Percentiles rank a stretch among this genome's conserved stretches.
phyloP scores from a whole-genome alignment of 495 filamentous ascomycete species.

The Penicillium bialowiezense region DNA sequence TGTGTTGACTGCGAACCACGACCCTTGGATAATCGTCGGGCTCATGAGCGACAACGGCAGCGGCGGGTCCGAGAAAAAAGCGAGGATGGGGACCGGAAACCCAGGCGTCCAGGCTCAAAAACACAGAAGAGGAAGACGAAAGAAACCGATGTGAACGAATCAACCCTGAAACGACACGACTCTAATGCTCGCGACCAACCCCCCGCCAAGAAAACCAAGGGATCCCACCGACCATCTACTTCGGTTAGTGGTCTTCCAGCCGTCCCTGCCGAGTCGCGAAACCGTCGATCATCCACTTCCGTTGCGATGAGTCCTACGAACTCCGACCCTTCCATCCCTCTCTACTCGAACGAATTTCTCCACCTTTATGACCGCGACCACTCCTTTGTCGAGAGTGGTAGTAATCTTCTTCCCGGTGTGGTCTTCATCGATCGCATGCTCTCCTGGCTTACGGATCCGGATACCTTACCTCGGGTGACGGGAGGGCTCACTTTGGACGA shows the following conservation, averaged over 20 bases:
- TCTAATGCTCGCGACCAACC: constrained; percentile 53
- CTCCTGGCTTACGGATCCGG: constrained; percentile 67
- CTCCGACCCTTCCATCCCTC: constrained; percentile 41
- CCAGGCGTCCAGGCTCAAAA: constrained; percentile 67
- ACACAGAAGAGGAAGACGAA: constrained; percentile 72
- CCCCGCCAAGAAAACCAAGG: constrained; percentile 72
- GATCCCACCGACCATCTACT: constrained; percentile 64
- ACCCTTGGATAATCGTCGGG: constrained; percentile 64
- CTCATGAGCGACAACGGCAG: constrained; percentile 68
- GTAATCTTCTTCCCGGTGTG: constrained; percentile 63
- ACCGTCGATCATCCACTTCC: constrained; percentile 48
- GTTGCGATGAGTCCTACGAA: constrained; percentile 53
- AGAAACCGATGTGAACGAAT: constrained; percentile 42
- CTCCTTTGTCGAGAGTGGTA: constrained; percentile 49
- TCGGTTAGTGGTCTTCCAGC: constrained; percentile 61
- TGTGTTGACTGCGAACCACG: constrained; percentile 85
- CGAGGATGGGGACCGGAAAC: constrained; percentile 57
- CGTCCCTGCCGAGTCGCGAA: constrained; percentile 47
- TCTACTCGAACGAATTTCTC: constrained; percentile 70
- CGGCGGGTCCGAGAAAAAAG: constrained; percentile 57
- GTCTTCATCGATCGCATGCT: constrained; percentile 64
- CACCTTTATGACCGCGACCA: constrained; percentile 63
- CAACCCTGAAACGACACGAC: constrained; percentile 45
- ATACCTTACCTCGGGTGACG: constrained; percentile 39
- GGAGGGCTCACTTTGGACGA: constrained; percentile 43